Percentiles rank a stretch among this genome's conserved stretches.
Conservation (phyloP, 306 rosid species). For the Malus orientalis region DNA sequence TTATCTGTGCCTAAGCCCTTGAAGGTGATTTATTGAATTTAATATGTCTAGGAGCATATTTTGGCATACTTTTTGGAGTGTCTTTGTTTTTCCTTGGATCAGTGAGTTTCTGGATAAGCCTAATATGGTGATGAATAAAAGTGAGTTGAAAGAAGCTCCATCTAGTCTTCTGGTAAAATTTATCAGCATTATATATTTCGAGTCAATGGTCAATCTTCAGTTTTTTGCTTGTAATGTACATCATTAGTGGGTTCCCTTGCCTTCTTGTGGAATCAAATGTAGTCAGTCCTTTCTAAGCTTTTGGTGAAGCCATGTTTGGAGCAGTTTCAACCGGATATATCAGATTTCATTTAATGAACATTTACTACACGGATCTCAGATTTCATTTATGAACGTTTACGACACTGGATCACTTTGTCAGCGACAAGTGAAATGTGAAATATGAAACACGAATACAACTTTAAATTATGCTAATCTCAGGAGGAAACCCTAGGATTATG, state of each 20-base stretch:
- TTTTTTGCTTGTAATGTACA: not conserved
- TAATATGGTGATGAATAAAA: not conserved
- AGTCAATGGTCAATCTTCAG: not conserved
- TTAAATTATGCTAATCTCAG: not conserved
- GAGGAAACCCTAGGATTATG: not conserved
- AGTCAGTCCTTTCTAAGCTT: not conserved
- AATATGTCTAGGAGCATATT: not conserved
- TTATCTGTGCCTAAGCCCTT: not conserved
- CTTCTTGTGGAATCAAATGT: not conserved
- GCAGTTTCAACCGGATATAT: not conserved
- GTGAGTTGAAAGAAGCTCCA: not conserved
- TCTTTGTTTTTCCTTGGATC: not conserved
- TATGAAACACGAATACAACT: not conserved
- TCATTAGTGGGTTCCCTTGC: not conserved
- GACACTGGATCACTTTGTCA: not conserved
- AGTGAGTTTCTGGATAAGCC: constrained; percentile 1
- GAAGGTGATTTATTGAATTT: not conserved
- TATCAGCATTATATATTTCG: not conserved
- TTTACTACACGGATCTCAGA: too few species aligned
- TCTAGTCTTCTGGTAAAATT: not conserved
- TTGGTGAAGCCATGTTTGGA: not conserved
- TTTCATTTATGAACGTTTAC: too few species aligned
- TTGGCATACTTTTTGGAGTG: not conserved
- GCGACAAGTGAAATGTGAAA: too few species aligned
- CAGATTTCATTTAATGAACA: not conserved